These are phyloP conservation scores for Aspergillus egyptiacus DNA, from an alignment of 495 filamentous ascomycete species.

Conservation along the genomic window DNA sequence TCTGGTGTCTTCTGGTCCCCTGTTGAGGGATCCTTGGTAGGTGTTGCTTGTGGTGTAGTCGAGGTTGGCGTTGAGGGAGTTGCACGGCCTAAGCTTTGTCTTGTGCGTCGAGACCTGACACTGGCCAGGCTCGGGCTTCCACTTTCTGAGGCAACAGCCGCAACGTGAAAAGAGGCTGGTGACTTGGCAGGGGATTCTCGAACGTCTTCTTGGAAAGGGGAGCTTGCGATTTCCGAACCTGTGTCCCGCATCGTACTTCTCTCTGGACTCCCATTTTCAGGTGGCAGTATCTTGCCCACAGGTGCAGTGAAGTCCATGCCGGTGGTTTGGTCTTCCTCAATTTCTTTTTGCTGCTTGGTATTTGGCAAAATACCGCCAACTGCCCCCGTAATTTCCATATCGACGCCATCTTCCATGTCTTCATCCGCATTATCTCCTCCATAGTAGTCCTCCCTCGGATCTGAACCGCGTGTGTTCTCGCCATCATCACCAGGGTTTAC, in stretches of 20 bases:
- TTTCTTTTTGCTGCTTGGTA: conserved; percentile 29
- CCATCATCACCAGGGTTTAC: conserved; percentile 8
- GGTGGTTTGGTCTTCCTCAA: conserved; percentile 44
- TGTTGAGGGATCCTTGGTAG: conserved; percentile 43
- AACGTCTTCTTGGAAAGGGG: conserved; percentile 45
- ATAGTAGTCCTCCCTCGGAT: conserved; percentile 17
- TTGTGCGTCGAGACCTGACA: conserved; percentile 48
- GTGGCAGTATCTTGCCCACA: conserved; percentile 50
- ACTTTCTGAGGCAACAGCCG: conserved; percentile 49
- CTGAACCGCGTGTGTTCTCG: conserved; percentile 25
- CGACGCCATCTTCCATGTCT: conserved; percentile 39
- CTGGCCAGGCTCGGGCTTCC: conserved; percentile 54
- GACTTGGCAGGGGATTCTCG: conserved; percentile 29
- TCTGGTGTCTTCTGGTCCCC: conserved; percentile 45
- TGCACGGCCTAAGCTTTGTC: conserved; percentile 41
- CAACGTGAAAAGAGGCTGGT: conserved; percentile 27
- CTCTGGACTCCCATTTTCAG: conserved; percentile 25
- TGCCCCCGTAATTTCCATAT: conserved; percentile 71
- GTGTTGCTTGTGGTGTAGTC: conserved; percentile 27
- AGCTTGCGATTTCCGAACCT: conserved; percentile 48
- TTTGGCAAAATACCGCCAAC: conserved; percentile 60
- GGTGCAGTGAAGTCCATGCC: conserved; percentile 57
- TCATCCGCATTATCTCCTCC: conserved; percentile 36
- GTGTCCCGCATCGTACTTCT: conserved; percentile 44
- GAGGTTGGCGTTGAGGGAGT: conserved; percentile 42